Conservation (phyloP, 2,329 filamentous ascomycete genomes). For the Hypoxylon sp. region DNA sequence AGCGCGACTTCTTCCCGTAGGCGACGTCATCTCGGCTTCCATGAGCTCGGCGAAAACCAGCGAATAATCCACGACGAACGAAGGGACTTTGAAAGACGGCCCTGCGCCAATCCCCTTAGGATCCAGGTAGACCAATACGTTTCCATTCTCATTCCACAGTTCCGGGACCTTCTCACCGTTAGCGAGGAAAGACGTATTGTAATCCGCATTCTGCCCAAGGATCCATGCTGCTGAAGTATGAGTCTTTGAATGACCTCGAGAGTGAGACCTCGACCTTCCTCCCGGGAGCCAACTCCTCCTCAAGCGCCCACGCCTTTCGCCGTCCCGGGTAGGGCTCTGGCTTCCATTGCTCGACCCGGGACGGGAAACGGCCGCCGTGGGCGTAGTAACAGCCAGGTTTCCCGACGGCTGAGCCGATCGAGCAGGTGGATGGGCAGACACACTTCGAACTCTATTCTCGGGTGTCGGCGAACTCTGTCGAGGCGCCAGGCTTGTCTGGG, state of each 20-base stretch:
- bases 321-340: constrained; percentile 60
- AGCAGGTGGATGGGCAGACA: constrained; percentile 63
- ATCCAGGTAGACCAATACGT: constrained; percentile 71
- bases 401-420: constrained; percentile 49
- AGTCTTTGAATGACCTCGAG: constrained; percentile 55
- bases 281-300: constrained; percentile 70
- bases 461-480: constrained; percentile 51
- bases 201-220: constrained; percentile 68
- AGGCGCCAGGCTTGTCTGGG: constrained; percentile 43
- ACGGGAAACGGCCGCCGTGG: constrained; percentile 48
- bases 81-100: constrained; percentile 73
- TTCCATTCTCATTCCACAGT: constrained; percentile 74
- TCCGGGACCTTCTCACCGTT: constrained; percentile 74
- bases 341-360: constrained; percentile 58
- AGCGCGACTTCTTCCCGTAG: constrained; percentile 54
- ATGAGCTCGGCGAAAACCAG: constrained; percentile 68
- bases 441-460: constrained; percentile 62
- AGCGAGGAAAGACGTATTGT: constrained; percentile 67
- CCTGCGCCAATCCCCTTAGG: constrained; percentile 65
- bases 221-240: constrained; percentile 65
- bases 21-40: constrained; percentile 59
- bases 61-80: constrained; percentile 68
- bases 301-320: constrained; percentile 59
- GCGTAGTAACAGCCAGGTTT: constrained; percentile 54
- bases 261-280: constrained; percentile 66